Evolutionary conservation across 2,329 filamentous ascomycete genomes (phyloP).

Genomic region (Geosmithia flava): DNA sequence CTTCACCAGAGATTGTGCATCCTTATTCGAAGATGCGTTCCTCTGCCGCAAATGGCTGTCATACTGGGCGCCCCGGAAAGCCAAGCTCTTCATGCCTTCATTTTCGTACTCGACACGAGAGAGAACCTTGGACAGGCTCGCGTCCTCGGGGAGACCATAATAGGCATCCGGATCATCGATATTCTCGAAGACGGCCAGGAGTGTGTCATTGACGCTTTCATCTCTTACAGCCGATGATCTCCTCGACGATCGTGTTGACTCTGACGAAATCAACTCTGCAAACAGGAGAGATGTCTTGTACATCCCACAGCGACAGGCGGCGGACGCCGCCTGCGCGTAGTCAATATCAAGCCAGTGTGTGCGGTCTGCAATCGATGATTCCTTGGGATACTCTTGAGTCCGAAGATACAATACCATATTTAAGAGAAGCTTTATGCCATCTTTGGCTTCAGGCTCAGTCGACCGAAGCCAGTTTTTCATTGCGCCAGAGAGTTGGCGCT

Average conservation of each 20-base stretch:
- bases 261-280: constrained; percentile 57
- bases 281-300: constrained; percentile 78
- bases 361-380: constrained; percentile 68
- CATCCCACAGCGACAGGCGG: constrained; percentile 70
- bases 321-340: constrained; percentile 53
- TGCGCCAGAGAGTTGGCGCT: constrained; percentile 51
- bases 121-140: constrained; percentile 66
- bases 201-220: constrained; percentile 49
- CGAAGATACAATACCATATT: constrained; percentile 80
- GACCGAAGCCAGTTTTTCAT: constrained; percentile 50
- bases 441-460: constrained; percentile 25
- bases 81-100: constrained; percentile 73
- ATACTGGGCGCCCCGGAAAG: constrained; percentile 83
- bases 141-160: constrained; percentile 74
- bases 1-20: constrained; percentile 59
- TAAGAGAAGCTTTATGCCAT: constrained; percentile 61
- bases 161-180: constrained; percentile 95
- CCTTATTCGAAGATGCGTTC: constrained; percentile 40
- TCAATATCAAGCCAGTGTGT: constrained; percentile 80
- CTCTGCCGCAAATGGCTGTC: constrained; percentile 66
- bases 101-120: constrained; percentile 80
- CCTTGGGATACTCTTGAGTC: constrained; percentile 61
- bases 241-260: constrained; percentile 44
- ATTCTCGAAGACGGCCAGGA: constrained; percentile 77
- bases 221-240: constrained; percentile 49